Evolutionary conservation across 2,329 filamentous ascomycete genomes (phyloP), one percentile per base, ranked within the genome.

Genomic region (Phoma herbarum): DNA sequence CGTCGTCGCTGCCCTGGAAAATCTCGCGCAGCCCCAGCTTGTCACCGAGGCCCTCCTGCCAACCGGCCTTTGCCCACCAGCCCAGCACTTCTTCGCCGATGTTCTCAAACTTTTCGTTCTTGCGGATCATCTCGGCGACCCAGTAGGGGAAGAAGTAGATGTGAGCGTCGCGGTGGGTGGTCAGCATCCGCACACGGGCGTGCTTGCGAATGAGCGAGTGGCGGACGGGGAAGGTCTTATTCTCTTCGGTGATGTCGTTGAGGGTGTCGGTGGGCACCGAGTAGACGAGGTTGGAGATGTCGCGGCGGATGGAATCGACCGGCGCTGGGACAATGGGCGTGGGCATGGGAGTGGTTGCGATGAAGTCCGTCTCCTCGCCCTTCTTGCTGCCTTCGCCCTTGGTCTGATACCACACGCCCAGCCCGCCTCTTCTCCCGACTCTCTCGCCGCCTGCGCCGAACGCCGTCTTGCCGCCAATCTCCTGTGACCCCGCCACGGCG

Each of bases 101-200:
- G 55, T 89, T 96, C 69, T 97, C 91, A 62, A 99, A 86, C 11
- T 85, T 88, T 28, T 93, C 89, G 69, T 97, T 96, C 61, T 85
- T 82, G 57, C 86, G 85, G 41, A 96, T 86, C 75, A 97, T 90
- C 52, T 96, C 89, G 70, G 97, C 86, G 9, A 96, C 85, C 94
- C 95, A 98, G 65, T 87, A 88, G 0, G 95, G 95, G 66, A 99
- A 91, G 62, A 99, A 87, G 77, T 99, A 99, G 57, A 98, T 90
- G 73, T 98, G 94, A 0, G 94, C 91, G 75, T 98, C 94, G 41
- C 95, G 87, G 75, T 96, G 90, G 4, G 89, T 92, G 14, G 88
- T 94, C 59, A 93, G 83, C 84, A 97, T 90, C 67, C 89, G 89
- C 41, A 96, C 83, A 31, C 87, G 86, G 10, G 91, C 88, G 70